These are phyloP conservation scores for Colletotrichum paranaense DNA, from an alignment of 2,329 filamentous ascomycete species.

Conservation along the genomic window DNA sequence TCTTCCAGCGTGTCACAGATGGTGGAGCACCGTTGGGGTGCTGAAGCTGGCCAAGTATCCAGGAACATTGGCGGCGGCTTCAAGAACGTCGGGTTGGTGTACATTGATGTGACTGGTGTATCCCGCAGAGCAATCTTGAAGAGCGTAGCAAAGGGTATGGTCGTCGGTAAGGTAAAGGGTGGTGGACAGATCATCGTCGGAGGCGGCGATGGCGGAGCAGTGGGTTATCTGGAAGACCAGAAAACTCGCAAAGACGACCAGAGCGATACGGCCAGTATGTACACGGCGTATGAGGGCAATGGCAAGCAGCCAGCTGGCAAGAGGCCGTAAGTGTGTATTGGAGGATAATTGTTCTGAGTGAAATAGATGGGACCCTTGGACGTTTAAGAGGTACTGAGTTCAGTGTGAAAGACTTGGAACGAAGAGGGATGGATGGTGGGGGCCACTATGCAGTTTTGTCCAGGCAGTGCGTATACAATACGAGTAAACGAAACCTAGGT, in stretches of 20 bases:
- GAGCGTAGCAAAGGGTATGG: constrained; percentile 96
- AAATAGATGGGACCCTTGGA: not conserved
- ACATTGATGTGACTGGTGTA: constrained; percentile 95
- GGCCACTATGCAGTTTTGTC: not conserved
- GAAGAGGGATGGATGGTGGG: not conserved
- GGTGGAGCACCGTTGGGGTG: constrained; percentile 89
- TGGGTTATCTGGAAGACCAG: constrained; percentile 37
- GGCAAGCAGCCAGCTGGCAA: constrained; percentile 45
- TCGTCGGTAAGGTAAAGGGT: constrained; percentile 81
- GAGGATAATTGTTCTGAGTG: not conserved
- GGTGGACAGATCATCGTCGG: constrained; percentile 81
- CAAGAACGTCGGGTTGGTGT: constrained; percentile 96
- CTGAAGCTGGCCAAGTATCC: constrained; percentile 84
- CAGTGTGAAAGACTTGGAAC: not conserved
- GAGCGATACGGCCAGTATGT: constrained; percentile 42
- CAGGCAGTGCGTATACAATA: not conserved
- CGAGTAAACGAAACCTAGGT: not conserved
- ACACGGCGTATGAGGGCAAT: constrained; percentile 42
- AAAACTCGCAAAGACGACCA: constrained; percentile 35
- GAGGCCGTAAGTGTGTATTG: constrained; percentile 9
- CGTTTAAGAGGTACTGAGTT: not conserved
- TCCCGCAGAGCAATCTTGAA: constrained; percentile 91
- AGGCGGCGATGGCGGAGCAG: constrained; percentile 61
- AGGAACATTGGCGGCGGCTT: constrained; percentile 83
- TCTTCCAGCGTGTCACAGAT: constrained; percentile 85